Base-by-base conservation (phyloP, 768 basidiomycete genomes). In the Rickenella mellea region DNA sequence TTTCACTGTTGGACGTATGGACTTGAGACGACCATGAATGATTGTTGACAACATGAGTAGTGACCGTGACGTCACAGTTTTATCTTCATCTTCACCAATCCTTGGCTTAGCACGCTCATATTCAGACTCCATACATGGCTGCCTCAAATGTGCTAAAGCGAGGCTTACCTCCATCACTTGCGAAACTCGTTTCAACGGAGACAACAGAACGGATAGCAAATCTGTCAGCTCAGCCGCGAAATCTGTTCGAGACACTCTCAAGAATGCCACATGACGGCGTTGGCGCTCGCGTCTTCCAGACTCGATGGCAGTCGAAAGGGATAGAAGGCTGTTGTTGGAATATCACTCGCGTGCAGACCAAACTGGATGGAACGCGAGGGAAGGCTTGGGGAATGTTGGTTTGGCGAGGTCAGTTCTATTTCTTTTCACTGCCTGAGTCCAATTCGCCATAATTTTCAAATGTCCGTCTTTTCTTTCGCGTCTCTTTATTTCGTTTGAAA, bases 331-430 rank as follows among this genome's bases (percentile, higher is more conserved):
- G 74, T 44, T 87, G 77, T 56, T 91, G 89, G 88, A 58, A 73
- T 27, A 71, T 91, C 30, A 88, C 86, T 3, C 68, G 73, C 53
- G 71, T 83, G 25, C 64, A 67, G 47, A 76, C 89, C 56, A 91
- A 89, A 59, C 65, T 67, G 31, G 78, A 79, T 49, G 86, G 86
- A 21, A 67, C 59, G 21, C 83, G 88, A 51, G 88, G 88, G 2
- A 88, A 80, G 58, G 87, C 76, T 14, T 91, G 89, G 89, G 88
- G 88, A 6, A 66, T 68, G 45, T 63, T 90, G 4, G 70, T 78
- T 42, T 91, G 87, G 85, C 77, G 70, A 66, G 85, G 88, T 88
- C 40, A 45, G 77, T 62, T 22, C 36, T 14, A 19, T 42, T 26
- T 21, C 17, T 28, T 4, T 10, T 17, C 20, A 10, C 4, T 17